Conservation (phyloP, 352 stramenopile species). For the Phytopythium aichiense region DNA sequence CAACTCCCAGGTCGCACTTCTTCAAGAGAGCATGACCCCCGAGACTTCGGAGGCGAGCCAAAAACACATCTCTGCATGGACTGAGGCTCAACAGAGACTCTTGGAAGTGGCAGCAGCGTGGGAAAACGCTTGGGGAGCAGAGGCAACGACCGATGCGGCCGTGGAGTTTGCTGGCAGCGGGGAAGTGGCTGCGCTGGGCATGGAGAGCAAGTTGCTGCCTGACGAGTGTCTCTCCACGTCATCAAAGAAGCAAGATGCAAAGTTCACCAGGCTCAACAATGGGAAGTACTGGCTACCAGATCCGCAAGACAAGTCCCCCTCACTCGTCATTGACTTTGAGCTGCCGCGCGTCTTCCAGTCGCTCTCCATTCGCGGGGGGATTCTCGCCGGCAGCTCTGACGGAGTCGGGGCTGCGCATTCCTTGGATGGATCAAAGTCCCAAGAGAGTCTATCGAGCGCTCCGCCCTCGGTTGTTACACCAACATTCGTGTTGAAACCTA, state of each 20-base stretch:
- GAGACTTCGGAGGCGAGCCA: not conserved
- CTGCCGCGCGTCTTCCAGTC: conserved; percentile 63
- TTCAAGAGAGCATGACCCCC: conserved; percentile 6
- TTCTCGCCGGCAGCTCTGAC: conserved; percentile 12
- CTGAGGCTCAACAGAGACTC: conserved; percentile 29
- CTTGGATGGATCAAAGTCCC: not conserved
- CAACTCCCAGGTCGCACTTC: conserved; percentile 16
- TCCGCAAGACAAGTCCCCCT: conserved; percentile 42
- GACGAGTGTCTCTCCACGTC: conserved; percentile 59
- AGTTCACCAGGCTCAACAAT: conserved; percentile 52
- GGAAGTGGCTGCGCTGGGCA: conserved; percentile 42
- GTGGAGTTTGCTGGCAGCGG: conserved; percentile 33
- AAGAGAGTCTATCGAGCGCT: not conserved
- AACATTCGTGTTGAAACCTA: conserved; percentile 43
- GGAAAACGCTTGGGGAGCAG: conserved; percentile 26
- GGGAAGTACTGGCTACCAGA: conserved; percentile 57
- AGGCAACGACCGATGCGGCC: conserved; percentile 8
- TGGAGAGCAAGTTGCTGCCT: conserved; percentile 54
- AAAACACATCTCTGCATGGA: conserved; percentile 25
- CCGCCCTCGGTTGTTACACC: conserved; percentile 5
- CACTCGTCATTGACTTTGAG: conserved; percentile 68
- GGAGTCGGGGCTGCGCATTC: not conserved
- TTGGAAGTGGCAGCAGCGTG: conserved; percentile 25
- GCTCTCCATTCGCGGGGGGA: conserved; percentile 53
- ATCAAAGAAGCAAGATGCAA: conserved; percentile 53